Base-by-base conservation (phyloP, 495 filamentous ascomycete genomes). In the Sordaria brevicollis region DNA sequence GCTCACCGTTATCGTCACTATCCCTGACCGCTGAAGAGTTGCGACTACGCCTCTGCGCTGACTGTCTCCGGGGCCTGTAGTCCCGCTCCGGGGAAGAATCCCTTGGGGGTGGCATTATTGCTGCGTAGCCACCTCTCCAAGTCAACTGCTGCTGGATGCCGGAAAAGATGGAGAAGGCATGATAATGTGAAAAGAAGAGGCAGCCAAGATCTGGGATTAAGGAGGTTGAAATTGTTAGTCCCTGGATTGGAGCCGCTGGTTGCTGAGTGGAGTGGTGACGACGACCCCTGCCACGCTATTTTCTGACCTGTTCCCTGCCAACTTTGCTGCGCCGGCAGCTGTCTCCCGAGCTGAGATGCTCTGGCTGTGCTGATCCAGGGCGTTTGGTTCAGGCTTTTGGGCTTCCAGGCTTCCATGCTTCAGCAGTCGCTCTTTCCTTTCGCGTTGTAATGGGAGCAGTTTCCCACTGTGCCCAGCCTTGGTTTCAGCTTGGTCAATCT, bases 261-360 rank as follows among this genome's bases (percentile, higher is more conserved):
- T 57, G 49, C 25, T 31, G 5, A 29, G 49, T 57, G 49, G 49
- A 57, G 49, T 57, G 49, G 49, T 57, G 49, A 57, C 49, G 49
- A 57, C 49, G 36, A 33, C 33, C 67, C 66, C 74, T 68, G 67
- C 65, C 73, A 66, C 65, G 69, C 69, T 70, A 70, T 65, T 67
- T 72, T 71, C 35, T 68, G 70, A 69, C 67, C 69, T 43, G 70
- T 31, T 65, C 49, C 49, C 21, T 57, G 49, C 49, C 49, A 57
- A 31, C 49, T 25, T n/a, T 3, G 49, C 49, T 57, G 25, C 49
- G 49, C 49, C 25, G 11, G 49, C 49, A 57, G 49, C 5, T 31
- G 49, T 31, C 11, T 57, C 25, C 49, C 49, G 49, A 57, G 49
- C 49, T 57, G 49, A 57, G 1, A 25, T 31, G 49, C 31, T 57